phyloP scores from a whole-genome alignment of 1,139 yeast genomes.

The Suhomyces kunorum region DNA sequence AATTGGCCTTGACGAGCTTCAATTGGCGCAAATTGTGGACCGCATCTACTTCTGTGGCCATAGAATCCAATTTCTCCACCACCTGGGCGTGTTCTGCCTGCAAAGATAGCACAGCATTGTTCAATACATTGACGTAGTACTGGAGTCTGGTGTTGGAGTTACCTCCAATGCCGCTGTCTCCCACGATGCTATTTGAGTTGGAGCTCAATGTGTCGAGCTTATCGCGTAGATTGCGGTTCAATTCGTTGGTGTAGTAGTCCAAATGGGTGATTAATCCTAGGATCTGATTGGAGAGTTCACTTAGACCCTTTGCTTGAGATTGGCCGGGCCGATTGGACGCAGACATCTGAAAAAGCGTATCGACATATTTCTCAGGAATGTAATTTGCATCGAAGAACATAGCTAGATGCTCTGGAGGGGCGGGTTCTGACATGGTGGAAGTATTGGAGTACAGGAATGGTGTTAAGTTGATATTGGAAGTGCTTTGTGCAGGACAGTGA shows the following conservation, averaged over 20 bases:
- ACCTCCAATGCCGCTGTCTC: constrained; percentile 9
- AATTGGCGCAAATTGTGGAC: constrained; percentile 46
- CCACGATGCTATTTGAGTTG: constrained; percentile 14
- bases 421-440: not conserved
- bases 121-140: constrained; percentile 61
- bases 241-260: constrained; percentile 61
- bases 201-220: constrained; percentile 46
- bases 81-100: constrained; percentile 47
- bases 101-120: constrained; percentile 56
- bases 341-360: constrained; percentile 35
- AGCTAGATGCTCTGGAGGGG: constrained; percentile 17
- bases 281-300: constrained; percentile 32
- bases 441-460: not conserved
- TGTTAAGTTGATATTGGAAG: not conserved
- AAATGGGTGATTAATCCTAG: constrained; percentile 53
- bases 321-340: constrained; percentile 1
- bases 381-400: constrained; percentile 49
- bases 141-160: constrained; percentile 51
- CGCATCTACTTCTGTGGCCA: constrained; percentile 25
- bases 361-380: constrained; percentile 38
- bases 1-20: constrained; percentile 44
- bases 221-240: constrained; percentile 51
- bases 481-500: not conserved
- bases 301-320: constrained; percentile 4
- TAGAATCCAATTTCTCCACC: constrained; percentile 15